Conservation (phyloP, 495 filamentous ascomycete species). For the Penicillium flavigenum region DNA sequence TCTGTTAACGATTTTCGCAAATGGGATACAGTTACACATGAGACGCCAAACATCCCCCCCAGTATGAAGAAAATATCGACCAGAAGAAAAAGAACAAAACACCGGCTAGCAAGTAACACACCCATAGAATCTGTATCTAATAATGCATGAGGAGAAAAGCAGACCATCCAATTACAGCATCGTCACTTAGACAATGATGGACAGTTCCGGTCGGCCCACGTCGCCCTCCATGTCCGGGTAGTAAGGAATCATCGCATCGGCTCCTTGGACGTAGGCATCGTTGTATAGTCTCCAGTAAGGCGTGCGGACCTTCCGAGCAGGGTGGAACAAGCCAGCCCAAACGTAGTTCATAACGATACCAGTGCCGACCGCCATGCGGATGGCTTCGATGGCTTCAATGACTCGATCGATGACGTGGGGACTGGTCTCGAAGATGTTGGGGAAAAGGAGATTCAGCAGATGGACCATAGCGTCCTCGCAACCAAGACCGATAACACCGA, state of each 20-base stretch:
- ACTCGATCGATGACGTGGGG: conserved; percentile 99
- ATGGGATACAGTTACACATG: conserved; percentile 28
- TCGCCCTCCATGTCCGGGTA: conserved; percentile 84
- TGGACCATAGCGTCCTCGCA: conserved; percentile 99
- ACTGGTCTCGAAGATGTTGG: conserved; percentile 96
- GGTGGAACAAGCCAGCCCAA: conserved; percentile 96
- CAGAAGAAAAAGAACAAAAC: conserved; percentile 19
- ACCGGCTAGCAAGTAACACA: conserved; percentile 26
- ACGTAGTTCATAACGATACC: conserved; percentile 94
- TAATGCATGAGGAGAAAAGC: conserved; percentile 25
- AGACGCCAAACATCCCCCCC: conserved; percentile 31
- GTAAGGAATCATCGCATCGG: conserved; percentile 94
- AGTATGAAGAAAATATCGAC: conserved; percentile 20
- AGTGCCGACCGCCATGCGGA: conserved; percentile 88
- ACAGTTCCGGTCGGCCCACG: conserved; percentile 72
- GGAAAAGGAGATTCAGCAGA: conserved; percentile 91
- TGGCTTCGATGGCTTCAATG: conserved; percentile 94
- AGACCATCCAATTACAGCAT: conserved; percentile 18
- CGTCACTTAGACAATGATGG: conserved; percentile 70
- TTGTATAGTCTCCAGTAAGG: conserved; percentile 98
- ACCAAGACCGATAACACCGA: conserved; percentile 94
- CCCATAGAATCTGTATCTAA: conserved; percentile 15
- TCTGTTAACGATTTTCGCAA: conserved; percentile 21
- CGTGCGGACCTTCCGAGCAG: conserved; percentile 85
- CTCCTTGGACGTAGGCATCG: conserved; percentile 90